Base-by-base conservation (phyloP, 2,329 filamentous ascomycete genomes). In the Podosphaera aphanis region DNA sequence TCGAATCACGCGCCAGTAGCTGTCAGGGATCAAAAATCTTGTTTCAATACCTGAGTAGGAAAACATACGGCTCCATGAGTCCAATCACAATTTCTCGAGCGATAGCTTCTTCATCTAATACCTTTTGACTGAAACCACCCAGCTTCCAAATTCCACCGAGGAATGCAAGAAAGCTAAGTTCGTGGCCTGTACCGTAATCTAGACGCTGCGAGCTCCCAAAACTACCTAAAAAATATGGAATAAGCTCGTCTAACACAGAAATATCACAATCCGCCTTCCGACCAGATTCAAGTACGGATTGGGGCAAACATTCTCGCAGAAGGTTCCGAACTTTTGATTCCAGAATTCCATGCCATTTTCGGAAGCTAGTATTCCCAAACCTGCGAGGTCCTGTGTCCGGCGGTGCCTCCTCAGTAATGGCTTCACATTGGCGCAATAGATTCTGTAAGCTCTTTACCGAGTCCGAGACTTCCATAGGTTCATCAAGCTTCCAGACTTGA, bases 151-250 rank as follows among this genome's bases (percentile, higher is more conserved):
- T 66, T 49, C 81, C 78, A 3, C 77, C 86, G 5, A 98, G 60
- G 51, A 98, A 98, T 1, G 90, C 88, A 6, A 95, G 61, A 56
- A 98, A 98, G 62, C 83, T 93, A 44, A 98, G 66, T 59, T 98
- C 90, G 60, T 98, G 90, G 0, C 90, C 90, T 0, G 90, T 95
- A 1, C 90, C 90, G 58, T 94, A 98, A 62, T 98, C 90, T 21
- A 98, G 67, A 46, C 90, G 69, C 56, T 94, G 84, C 0, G 83
- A 62, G 57, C 85, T 95, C 2, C 90, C 90, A 62, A 93, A 94
- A 3, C 73, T 74, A 13, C 85, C 86, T 3, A 93, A 61, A 1
- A 98, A 70, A 59, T 98, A 98, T 37, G 73, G 69, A 47, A 67
- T 69, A 7, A 94, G 64, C 62, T 95, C 88, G 42, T 71, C 69